Conservation (phyloP, 352 stramenopile species). For the Halophytophthora batemanensis region DNA sequence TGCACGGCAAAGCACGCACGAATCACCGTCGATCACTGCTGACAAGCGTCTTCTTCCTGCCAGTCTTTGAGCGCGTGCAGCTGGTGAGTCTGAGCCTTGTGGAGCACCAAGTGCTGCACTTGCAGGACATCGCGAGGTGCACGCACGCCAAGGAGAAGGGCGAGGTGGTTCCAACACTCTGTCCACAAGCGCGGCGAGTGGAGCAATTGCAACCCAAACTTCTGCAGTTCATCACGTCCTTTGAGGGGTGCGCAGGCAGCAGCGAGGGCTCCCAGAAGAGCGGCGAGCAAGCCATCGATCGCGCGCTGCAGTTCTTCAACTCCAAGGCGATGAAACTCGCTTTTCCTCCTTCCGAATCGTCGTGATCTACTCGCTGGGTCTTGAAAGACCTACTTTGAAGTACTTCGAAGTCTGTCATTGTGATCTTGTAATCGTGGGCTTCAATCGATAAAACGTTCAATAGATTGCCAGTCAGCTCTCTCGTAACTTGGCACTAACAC, state of each 20-base stretch:
- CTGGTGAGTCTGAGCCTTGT: slow-evolving; percentile 38
- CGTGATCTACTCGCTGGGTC: too few species aligned
- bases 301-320: slow-evolving; percentile 50
- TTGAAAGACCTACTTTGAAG: too few species aligned
- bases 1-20: slow-evolving; percentile 39
- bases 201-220: slow-evolving; percentile 60
- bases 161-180: slow-evolving; percentile 2
- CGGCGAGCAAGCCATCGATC: slow-evolving; percentile 47
- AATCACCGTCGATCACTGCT: slow-evolving; percentile 64
- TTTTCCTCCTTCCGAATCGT: slow-evolving; percentile 7
- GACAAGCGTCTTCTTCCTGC: slow-evolving; percentile 43
- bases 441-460: too few species aligned
- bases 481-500: too few species aligned
- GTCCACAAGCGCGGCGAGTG: slow-evolving; percentile 17
- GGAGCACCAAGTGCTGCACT: slow-evolving; percentile 48
- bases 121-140: slow-evolving; percentile 17
- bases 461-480: too few species aligned
- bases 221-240: slow-evolving; percentile 62
- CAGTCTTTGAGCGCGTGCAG: slow-evolving; percentile 44
- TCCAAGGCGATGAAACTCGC: slow-evolving; percentile 32
- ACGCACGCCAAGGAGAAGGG: background rate
- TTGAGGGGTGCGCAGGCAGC: slow-evolving; percentile 58
- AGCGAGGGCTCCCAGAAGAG: slow-evolving; percentile 43
- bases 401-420: too few species aligned
- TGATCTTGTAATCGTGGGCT: too few species aligned